phyloP scores from a whole-genome alignment of 192 early-diverging fungal genomes.

The Thamnidium elegans region DNA sequence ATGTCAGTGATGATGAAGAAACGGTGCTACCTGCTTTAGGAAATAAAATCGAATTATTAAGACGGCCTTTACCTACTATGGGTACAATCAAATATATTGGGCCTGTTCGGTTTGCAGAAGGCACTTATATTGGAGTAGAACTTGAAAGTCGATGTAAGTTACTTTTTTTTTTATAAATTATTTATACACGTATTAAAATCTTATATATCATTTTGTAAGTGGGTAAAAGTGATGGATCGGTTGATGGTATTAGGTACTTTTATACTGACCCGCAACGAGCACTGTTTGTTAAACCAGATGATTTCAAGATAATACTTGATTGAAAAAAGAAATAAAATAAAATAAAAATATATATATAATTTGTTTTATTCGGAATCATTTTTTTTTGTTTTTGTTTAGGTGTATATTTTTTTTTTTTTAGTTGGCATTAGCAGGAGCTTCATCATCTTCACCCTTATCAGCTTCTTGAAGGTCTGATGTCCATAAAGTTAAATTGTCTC shows the following conservation, averaged over 20 bases:
- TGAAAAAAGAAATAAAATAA: no score
- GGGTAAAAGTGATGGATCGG: conserved; percentile 30
- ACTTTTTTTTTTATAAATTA: no score
- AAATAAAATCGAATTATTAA: conserved; percentile 15
- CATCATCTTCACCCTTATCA: neutral
- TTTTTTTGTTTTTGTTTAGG: no score
- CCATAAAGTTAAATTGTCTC: conserved; percentile 94
- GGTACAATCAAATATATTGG: conserved; percentile 35
- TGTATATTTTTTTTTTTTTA: no score
- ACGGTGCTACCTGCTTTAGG: conserved; percentile 18
- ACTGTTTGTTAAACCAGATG: conserved; percentile 28
- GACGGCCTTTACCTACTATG: conserved; percentile 30
- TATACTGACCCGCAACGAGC: conserved; percentile 27
- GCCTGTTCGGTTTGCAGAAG: conserved; percentile 19
- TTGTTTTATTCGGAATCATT: no score
- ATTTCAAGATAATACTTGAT: conserved; percentile 18
- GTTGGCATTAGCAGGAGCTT: no score
- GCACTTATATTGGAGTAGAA: conserved; percentile 31
- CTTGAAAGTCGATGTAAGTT: conserved; percentile 35
- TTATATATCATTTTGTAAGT: conserved; percentile 10
- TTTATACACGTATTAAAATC: neutral
- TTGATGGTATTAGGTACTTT: conserved; percentile 29
- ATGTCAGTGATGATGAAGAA: neutral
- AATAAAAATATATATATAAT: no score
- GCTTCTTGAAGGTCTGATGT: conserved; percentile 80